Conservation (phyloP, 2,329 filamentous ascomycete genomes). For the Fusarium lateritium region DNA sequence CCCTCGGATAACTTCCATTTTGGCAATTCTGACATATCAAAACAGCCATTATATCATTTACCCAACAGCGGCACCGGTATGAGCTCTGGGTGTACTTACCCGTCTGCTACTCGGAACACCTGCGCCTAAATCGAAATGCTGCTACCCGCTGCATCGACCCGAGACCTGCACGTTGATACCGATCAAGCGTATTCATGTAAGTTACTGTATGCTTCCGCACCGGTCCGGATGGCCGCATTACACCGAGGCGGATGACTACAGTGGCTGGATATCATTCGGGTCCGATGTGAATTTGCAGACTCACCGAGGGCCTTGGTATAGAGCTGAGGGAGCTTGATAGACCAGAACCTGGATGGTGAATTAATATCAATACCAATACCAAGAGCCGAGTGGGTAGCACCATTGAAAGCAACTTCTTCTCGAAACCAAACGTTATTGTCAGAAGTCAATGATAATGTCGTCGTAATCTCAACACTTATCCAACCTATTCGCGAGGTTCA, state of each 20-base stretch:
- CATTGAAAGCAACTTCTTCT: too few relatives aligned
- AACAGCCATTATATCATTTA: constrained; percentile 5
- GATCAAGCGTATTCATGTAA: constrained; percentile 24
- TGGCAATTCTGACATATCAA: constrained; percentile 24
- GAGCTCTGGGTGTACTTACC: constrained; percentile 27
- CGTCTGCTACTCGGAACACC: constrained; percentile 1
- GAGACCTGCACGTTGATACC: constrained; percentile 36
- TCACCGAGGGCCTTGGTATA: constrained; percentile 1
- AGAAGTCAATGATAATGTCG: too few relatives aligned
- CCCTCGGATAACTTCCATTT: constrained; percentile 13
- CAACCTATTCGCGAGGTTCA: too few relatives aligned
- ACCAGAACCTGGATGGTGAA: not conserved
- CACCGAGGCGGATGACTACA: constrained; percentile 25
- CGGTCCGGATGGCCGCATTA: constrained; percentile 18
- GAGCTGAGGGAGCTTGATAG: not conserved
- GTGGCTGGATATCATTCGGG: constrained; percentile 16
- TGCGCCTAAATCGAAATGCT: constrained; percentile 15
- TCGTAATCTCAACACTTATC: too few relatives aligned
- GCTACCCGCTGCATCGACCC: constrained; percentile 21
- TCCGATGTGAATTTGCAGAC: constrained; percentile 11
- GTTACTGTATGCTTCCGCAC: constrained; percentile 8
- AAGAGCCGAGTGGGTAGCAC: too few relatives aligned
- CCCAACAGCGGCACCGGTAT: constrained; percentile 7
- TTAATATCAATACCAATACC: not conserved
- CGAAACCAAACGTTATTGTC: too few relatives aligned